Evolutionary conservation across 106 monocot genomes (phyloP).

Genomic region (Acorus calamus): DNA sequence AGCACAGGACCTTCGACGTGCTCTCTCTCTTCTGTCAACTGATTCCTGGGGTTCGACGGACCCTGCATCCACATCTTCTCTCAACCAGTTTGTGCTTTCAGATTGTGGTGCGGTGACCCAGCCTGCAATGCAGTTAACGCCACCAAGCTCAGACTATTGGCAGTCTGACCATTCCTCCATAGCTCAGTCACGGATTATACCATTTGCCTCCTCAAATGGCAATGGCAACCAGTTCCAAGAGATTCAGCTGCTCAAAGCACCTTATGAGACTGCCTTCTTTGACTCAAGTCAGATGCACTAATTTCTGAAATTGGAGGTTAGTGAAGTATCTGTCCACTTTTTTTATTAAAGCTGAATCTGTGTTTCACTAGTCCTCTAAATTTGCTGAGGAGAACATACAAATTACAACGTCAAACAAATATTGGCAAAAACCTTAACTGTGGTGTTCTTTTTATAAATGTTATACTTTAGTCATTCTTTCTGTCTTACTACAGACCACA

Average conservation of each 20-base stretch:
- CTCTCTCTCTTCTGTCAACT: conserved; percentile 98
- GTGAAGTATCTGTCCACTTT: no score
- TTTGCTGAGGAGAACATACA: no score
- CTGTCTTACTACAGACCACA: no score
- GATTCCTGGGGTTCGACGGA: conserved; percentile 25
- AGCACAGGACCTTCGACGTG: conserved; percentile 77
- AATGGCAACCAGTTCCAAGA: conserved; percentile 30
- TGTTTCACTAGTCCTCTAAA: no score
- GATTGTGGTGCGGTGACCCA: conserved; percentile 2
- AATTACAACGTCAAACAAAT: no score
- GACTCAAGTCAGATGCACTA: conserved; percentile 22
- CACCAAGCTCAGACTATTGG: conserved; percentile 17
- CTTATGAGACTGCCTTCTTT: conserved; percentile 25
- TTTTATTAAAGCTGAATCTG: no score
- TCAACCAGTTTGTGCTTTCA: conserved; percentile 16
- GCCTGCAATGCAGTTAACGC: conserved; percentile 8
- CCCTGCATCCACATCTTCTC: conserved; percentile 12
- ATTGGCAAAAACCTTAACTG: no score
- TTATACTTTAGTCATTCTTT: no score
- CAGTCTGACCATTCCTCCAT: conserved; percentile 10
- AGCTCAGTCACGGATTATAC: conserved; percentile 14
- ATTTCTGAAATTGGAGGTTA: background rate
- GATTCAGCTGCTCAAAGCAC: conserved; percentile 20
- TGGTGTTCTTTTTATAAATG: no score
- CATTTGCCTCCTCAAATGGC: conserved; percentile 13